phyloP scores from a whole-genome alignment of 805 yeast genomes.

The Candida orba region DNA sequence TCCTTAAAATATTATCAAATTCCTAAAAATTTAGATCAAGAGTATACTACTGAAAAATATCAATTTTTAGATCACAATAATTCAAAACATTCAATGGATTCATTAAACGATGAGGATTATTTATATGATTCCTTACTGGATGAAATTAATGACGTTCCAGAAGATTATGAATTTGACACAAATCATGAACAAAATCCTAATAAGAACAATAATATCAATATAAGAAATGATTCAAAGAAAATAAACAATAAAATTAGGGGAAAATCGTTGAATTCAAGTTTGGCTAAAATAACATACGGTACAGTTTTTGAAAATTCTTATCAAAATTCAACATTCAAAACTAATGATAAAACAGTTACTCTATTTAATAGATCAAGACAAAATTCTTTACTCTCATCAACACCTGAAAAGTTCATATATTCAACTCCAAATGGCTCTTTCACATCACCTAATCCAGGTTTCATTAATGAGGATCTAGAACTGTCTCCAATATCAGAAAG shows the following conservation, averaged over 20 bases:
- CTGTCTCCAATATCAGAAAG: slow-evolving; percentile 24
- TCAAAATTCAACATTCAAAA: slow-evolving; percentile 29
- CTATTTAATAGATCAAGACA: slow-evolving; percentile 23
- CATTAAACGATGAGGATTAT: slow-evolving; percentile 1
- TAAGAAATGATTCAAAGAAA: background rate
- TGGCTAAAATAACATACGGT: slow-evolving; percentile 9
- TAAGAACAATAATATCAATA: background rate
- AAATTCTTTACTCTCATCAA: background rate
- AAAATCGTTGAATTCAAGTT: slow-evolving; percentile 14
- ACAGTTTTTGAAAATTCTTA: slow-evolving; percentile 24
- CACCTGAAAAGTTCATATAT: slow-evolving; percentile 9
- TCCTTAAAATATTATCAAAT: slow-evolving; percentile 33
- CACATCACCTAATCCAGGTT: slow-evolving; percentile 17
- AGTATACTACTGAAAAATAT: slow-evolving; percentile 10
- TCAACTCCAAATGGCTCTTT: slow-evolving; percentile 20
- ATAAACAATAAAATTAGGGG: slow-evolving; percentile 3
- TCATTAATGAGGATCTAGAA: slow-evolving; percentile 15
- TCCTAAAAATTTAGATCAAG: slow-evolving; percentile 29
- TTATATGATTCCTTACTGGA: slow-evolving; percentile 38
- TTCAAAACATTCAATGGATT: slow-evolving; percentile 4
- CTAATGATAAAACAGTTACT: slow-evolving; percentile 33
- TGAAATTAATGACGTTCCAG: slow-evolving; percentile 45
- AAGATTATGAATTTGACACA: slow-evolving; percentile 28
- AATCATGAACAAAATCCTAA: background rate
- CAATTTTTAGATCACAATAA: background rate